Percentiles rank a stretch among this genome's conserved stretches.
phyloP scores from a whole-genome alignment of 768 basidiomycete species.

The Tulasnella sp. region DNA sequence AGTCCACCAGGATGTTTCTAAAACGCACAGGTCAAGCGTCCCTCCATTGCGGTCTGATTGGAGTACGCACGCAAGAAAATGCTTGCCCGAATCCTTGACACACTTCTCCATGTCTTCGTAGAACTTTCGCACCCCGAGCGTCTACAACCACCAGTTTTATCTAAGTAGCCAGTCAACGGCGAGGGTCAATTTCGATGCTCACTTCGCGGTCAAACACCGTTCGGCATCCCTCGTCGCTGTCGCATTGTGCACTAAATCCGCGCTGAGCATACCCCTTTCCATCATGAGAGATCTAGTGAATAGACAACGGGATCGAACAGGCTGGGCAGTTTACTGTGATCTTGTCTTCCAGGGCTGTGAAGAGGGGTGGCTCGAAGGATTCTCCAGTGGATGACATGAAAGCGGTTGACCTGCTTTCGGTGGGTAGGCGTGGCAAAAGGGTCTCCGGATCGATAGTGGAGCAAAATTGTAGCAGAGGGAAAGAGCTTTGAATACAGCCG shows the following conservation, averaged over 20 bases:
- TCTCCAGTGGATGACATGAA: not conserved
- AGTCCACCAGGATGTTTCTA: not conserved
- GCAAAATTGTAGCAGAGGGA: conserved; percentile 17
- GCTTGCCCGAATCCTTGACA: not conserved
- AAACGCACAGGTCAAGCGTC: not conserved
- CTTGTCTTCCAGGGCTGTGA: too few species aligned
- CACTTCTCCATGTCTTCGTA: conserved; percentile 9
- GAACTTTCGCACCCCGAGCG: not conserved
- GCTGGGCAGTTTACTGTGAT: too few species aligned
- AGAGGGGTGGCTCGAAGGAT: too few species aligned
- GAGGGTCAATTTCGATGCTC: too few species aligned
- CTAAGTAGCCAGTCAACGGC: not conserved
- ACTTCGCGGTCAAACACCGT: not conserved
- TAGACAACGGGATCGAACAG: too few species aligned
- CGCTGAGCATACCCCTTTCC: conserved; percentile 20
- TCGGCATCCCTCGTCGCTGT: not conserved
- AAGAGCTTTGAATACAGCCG: not conserved
- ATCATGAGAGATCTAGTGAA: conserved; percentile 5
- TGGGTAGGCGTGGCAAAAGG: too few species aligned
- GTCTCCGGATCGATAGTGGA: conserved; percentile 1
- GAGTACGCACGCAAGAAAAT: not conserved
- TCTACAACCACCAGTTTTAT: not conserved
- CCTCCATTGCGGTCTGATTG: too few species aligned
- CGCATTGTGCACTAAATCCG: not conserved
- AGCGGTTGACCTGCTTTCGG: not conserved